Conservation (phyloP, 176 grass and related monocot genomes). For the Bothriochloa decipiens region DNA sequence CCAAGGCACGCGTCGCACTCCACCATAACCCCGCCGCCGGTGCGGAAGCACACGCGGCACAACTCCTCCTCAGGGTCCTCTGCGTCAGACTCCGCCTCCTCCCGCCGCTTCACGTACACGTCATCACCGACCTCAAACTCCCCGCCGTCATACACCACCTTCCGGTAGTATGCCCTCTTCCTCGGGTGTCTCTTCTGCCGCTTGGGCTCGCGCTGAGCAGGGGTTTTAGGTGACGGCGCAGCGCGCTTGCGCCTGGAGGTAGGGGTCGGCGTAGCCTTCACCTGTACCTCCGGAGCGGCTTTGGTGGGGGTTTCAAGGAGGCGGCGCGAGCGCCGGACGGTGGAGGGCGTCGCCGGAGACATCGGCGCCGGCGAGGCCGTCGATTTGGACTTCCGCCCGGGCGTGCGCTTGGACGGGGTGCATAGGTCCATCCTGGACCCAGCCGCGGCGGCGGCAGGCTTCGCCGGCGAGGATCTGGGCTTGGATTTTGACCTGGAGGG, state of each 20-base stretch:
- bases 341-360: slow-evolving; percentile 45
- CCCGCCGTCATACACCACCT: slow-evolving; percentile 70
- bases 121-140: slow-evolving; percentile 77
- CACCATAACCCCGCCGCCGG: slow-evolving; percentile 66
- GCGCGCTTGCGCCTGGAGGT: slow-evolving; percentile 38
- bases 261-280: slow-evolving; percentile 35
- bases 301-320: slow-evolving; percentile 52
- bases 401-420: slow-evolving; percentile 59
- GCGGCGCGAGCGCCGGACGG: slow-evolving; percentile 61
- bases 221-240: slow-evolving; percentile 50
- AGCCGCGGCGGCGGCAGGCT: slow-evolving; percentile 3
- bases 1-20: slow-evolving; percentile 94
- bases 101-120: slow-evolving; percentile 83
- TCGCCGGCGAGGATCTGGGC: slow-evolving; percentile 37
- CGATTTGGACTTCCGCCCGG: slow-evolving; percentile 33
- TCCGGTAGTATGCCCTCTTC: slow-evolving; percentile 59
- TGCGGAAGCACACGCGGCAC: slow-evolving; percentile 77
- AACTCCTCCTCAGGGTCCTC: slow-evolving; percentile 72
- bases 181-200: slow-evolving; percentile 40
- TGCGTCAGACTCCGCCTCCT: slow-evolving; percentile 62
- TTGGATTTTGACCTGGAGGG: slow-evolving; percentile 42
- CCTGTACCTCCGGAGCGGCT: slow-evolving; percentile 3
- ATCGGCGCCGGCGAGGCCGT: slow-evolving; percentile 33
- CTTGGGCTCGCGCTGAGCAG: slow-evolving; percentile 53
- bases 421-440: slow-evolving; percentile 48